Conservation (phyloP, 768 basidiomycete genomes). For the Mrakia blollopis region DNA sequence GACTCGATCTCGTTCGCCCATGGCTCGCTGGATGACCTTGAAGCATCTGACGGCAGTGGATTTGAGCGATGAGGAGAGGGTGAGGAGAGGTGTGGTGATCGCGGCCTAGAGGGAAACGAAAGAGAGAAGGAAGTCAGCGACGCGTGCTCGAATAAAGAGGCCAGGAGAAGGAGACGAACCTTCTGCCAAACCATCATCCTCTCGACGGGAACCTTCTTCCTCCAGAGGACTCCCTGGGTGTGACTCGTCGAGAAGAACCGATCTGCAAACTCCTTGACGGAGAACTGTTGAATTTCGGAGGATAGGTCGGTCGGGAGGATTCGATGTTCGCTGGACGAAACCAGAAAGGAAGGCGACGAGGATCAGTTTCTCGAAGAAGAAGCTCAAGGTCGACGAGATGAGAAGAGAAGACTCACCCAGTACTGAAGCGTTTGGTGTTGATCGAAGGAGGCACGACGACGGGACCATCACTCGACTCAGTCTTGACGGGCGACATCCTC, state of each 20-base stretch:
- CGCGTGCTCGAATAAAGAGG: background rate
- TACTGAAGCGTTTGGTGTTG: conserved; percentile 49
- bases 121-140: background rate
- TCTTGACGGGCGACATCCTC: conserved; percentile 22
- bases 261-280: conserved; percentile 74
- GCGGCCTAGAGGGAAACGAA: conserved; percentile 45
- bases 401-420: conserved; percentile 54
- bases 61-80: conserved; percentile 59
- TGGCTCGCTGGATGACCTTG: conserved; percentile 83
- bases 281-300: conserved; percentile 80
- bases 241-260: conserved; percentile 86
- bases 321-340: conserved; percentile 59
- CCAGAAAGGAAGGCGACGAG: conserved; percentile 20
- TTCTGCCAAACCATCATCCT: conserved; percentile 76
- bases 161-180: conserved; percentile 45
- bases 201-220: conserved; percentile 35
- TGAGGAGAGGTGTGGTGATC: conserved; percentile 67
- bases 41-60: conserved; percentile 79
- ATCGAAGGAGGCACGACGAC: conserved; percentile 36
- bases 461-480: conserved; percentile 29
- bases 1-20: conserved; percentile 77
- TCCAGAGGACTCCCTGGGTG: conserved; percentile 65
- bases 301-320: conserved; percentile 73
- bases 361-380: background rate
- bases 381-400: too few species aligned